A percentile compares a stretch with the other conserved stretches of the same genome.
Evolutionary conservation across 2,329 filamentous ascomycete genomes (phyloP).

Genomic region (Neospermospora avenae): DNA sequence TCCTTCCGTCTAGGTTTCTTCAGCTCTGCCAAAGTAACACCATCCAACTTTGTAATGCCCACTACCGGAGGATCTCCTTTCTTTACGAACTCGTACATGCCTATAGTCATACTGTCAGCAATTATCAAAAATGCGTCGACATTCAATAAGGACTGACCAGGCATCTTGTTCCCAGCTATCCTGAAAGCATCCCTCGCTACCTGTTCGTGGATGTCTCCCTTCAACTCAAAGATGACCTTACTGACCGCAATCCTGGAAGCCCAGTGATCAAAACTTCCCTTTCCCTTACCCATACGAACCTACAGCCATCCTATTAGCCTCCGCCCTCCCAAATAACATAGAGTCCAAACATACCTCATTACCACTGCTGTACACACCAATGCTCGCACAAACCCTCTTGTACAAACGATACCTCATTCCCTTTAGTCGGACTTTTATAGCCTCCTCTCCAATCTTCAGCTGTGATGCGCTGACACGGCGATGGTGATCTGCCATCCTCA

Average conservation of each 20-base stretch:
- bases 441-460: slow-evolving; percentile 87
- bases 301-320: slow-evolving; percentile 35
- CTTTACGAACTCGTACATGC: slow-evolving; percentile 88
- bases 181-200: slow-evolving; percentile 91
- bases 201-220: slow-evolving; percentile 90
- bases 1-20: slow-evolving; percentile 67
- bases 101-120: slow-evolving; percentile 40
- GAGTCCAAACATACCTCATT: slow-evolving; percentile 66
- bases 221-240: slow-evolving; percentile 88
- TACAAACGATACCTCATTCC: slow-evolving; percentile 92
- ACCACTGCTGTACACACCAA: slow-evolving; percentile 91
- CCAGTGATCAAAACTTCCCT: slow-evolving; percentile 97
- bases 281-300: slow-evolving; percentile 98
- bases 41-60: slow-evolving; percentile 84
- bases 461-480: slow-evolving; percentile 83
- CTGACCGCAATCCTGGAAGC: slow-evolving; percentile 85
- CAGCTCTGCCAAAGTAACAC: slow-evolving; percentile 77
- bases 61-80: slow-evolving; percentile 88
- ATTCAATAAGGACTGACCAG: slow-evolving; percentile 55
- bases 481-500: slow-evolving; percentile 92
- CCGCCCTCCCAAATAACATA: neutral
- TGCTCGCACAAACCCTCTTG: slow-evolving; percentile 85
- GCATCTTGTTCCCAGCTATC: slow-evolving; percentile 90
- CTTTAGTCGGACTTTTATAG: slow-evolving; percentile 82
- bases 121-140: neutral